phyloP scores from a whole-genome alignment of 257 asterid species.

The Rhazya stricta region DNA sequence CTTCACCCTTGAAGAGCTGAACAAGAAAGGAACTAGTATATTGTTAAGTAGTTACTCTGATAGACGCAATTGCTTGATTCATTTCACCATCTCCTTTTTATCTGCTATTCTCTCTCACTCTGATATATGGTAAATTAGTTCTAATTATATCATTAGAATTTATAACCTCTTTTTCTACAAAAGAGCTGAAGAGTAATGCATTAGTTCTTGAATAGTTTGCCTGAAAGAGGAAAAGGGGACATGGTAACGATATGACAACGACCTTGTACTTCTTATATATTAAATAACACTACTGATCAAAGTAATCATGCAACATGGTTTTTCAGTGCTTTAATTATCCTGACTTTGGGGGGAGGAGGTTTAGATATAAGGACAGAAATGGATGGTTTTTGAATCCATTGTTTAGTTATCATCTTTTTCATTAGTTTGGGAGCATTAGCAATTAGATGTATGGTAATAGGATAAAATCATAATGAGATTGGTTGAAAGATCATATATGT shows the following conservation, averaged over 20 bases:
- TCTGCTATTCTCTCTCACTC: neutral
- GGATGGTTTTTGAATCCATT: neutral
- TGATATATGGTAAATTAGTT: neutral
- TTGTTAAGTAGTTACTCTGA: neutral
- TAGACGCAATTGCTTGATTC: neutral
- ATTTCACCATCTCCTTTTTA: neutral
- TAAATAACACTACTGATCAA: neutral
- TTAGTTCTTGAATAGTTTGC: neutral
- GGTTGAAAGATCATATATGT: neutral
- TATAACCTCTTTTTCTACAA: neutral
- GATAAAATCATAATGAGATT: neutral
- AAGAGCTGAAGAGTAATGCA: too few relatives aligned
- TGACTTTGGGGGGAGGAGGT: neutral
- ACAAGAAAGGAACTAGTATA: neutral
- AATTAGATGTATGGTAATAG: neutral
- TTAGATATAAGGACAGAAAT: too few relatives aligned
- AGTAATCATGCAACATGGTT: slow-evolving; percentile 14
- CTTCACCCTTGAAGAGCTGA: too few relatives aligned
- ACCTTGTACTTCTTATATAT: neutral
- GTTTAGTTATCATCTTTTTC: neutral
- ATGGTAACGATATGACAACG: neutral
- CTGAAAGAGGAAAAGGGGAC: neutral
- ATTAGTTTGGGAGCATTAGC: neutral
- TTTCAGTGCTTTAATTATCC: neutral
- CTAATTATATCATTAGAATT: neutral